phyloP scores from a whole-genome alignment of 1,139 yeast species.

The Protomyces inouyei region DNA sequence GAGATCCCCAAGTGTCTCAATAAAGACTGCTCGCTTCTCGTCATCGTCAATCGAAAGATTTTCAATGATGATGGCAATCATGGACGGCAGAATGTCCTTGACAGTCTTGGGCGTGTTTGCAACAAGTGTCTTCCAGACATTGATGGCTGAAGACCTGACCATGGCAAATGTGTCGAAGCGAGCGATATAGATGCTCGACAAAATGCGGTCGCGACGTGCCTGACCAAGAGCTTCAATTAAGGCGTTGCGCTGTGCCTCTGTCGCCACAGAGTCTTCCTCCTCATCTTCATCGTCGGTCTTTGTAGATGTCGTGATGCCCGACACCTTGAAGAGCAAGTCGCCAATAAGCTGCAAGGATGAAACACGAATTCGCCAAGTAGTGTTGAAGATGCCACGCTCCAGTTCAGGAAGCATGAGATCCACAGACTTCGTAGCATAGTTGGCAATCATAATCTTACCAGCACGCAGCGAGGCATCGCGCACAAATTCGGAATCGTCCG shows the following conservation, averaged over 20 bases:
- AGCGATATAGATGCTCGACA: conserved; percentile 81
- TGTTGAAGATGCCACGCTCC: conserved; percentile 80
- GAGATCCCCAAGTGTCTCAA: conserved; percentile 89
- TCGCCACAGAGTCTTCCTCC: conserved; percentile 49
- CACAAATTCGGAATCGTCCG: conserved; percentile 80
- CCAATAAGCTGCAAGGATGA: conserved; percentile 97
- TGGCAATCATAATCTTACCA: conserved; percentile 84
- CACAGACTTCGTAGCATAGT: conserved; percentile 88
- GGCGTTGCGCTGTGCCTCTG: conserved; percentile 50
- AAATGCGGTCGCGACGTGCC: conserved; percentile 80
- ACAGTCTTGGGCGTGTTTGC: conserved; percentile 95
- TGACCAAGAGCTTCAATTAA: conserved; percentile 77
- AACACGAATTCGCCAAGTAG: conserved; percentile 79
- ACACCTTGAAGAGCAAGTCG: conserved; percentile 86
- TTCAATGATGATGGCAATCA: conserved; percentile 73
- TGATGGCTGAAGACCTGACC: conserved; percentile 88
- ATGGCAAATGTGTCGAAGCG: conserved; percentile 85
- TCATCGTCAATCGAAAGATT: conserved; percentile 77
- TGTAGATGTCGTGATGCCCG: conserved; percentile 54
- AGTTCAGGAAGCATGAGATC: conserved; percentile 90
- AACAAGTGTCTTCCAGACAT: conserved; percentile 95
- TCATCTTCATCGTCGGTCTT: conserved; percentile 37
- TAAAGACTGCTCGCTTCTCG: conserved; percentile 79
- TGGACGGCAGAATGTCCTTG: conserved; percentile 81
- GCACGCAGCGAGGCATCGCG: conserved; percentile 89